Base-by-base conservation (phyloP, 768 basidiomycete genomes). In the Lentinula guzmanii region DNA sequence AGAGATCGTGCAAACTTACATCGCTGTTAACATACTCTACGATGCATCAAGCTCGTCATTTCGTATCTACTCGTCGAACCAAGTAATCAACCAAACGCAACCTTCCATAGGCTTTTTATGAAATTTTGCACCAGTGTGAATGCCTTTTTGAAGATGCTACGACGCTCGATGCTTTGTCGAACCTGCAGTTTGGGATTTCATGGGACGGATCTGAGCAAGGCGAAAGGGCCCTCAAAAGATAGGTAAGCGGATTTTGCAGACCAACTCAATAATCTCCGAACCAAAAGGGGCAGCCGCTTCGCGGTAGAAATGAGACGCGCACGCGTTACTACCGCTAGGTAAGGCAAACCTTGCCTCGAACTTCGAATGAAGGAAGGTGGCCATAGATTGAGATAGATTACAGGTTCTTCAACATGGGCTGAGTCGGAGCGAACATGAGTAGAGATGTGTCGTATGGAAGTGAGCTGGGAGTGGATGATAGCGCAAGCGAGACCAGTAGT, bases 1-100 rank as follows among this genome's bases (percentile, higher is more conserved):
- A 3, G 11, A 31, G 13, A 11, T 10, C 13, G 45, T 16, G 41
- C 51, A 54, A 41, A 33, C 37, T 21, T 64, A 85, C 84, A 64
- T 90, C 86, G 46, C 80, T 85, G 66, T 76, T 82, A 61, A 90
- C 86, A 62, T 84, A 90, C 60, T 90, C 85, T 57, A 84, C 78
- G 1, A 91, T 79, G 57, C n/a, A 42, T 42, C 18, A 62, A 43
- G 10, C 28, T 39, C 9, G 84, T 70, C 33, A 88, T 71, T 65
- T 89, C 86, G 33, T 63, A 13, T 73, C 56, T 48, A 76, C 66
- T 45, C 72, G 74, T 28, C 72, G 72, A 18, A 78, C 55, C 15
- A 82, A 66, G 0, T 77, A 74, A 61, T 85, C 81, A 35, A 87
- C 70, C 66, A 64, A 86, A 88, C 0, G 84, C 79, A n/a, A 88